A percentile compares a stretch with the other conserved stretches of the same genome.
phyloP scores from a whole-genome alignment of 2,329 filamentous ascomycete genomes.

The Arthroderma sp. region DNA sequence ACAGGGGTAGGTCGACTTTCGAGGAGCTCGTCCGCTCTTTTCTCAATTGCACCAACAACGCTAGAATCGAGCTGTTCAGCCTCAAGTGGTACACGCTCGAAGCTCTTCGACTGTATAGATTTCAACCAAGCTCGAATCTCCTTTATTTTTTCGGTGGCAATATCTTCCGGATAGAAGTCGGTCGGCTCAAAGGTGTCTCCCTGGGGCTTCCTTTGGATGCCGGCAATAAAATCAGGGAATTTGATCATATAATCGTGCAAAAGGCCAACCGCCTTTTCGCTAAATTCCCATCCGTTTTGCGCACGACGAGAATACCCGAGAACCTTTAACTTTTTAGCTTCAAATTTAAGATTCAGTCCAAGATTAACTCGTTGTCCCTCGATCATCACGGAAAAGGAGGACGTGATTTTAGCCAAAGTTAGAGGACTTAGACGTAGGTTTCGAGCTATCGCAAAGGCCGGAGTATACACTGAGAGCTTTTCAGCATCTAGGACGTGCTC shows the following conservation, averaged over 20 bases:
- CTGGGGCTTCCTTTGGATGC: constrained; percentile 71
- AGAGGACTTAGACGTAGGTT: constrained; percentile 71
- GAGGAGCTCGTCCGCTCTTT: constrained; percentile 53
- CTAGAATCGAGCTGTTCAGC: constrained; percentile 92
- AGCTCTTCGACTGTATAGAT: constrained; percentile 74
- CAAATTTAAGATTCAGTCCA: constrained; percentile 92
- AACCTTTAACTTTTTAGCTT: constrained; percentile 88
- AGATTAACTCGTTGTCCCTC: constrained; percentile 77
- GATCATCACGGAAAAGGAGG: constrained; percentile 74
- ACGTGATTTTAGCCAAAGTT: constrained; percentile 88
- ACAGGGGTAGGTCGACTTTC: constrained; percentile 41
- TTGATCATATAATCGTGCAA: constrained; percentile 80
- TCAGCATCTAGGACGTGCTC: constrained; percentile 60
- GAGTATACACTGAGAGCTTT: constrained; percentile 59
- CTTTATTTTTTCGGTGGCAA: constrained; percentile 69
- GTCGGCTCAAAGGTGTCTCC: constrained; percentile 72
- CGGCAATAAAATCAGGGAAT: constrained; percentile 91
- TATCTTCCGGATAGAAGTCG: constrained; percentile 66
- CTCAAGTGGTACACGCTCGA: constrained; percentile 90
- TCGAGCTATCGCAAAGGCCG: constrained; percentile 78
- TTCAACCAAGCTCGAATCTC: constrained; percentile 93
- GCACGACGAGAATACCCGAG: constrained; percentile 86
- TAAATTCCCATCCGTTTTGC: constrained; percentile 88
- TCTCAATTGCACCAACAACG: constrained; percentile 67
- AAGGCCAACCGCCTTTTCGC: constrained; percentile 64